Percentiles rank a stretch among this genome's conserved stretches.
Conservation (phyloP, 495 filamentous ascomycete species). For the Neurospora sp. region DNA sequence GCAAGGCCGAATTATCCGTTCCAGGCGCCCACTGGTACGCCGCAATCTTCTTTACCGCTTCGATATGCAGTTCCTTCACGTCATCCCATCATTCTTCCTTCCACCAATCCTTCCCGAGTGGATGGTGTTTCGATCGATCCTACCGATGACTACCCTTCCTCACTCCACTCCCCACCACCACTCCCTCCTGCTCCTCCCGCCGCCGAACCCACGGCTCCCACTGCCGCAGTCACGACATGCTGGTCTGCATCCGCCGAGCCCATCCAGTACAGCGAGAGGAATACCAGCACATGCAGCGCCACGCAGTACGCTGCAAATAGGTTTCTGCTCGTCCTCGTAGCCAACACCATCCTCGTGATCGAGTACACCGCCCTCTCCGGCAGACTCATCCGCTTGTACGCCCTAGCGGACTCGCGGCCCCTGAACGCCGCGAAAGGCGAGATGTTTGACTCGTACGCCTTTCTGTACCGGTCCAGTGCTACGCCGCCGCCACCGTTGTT, state of each 20-base stretch:
- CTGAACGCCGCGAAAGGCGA: slow-evolving; percentile 93
- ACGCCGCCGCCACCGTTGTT: slow-evolving; percentile 32
- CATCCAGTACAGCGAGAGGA: slow-evolving; percentile 77
- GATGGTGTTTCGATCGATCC: background rate
- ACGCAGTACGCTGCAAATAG: slow-evolving; percentile 93
- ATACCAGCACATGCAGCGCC: slow-evolving; percentile 76
- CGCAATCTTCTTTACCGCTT: background rate
- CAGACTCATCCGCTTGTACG: slow-evolving; percentile 90
- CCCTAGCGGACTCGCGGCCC: slow-evolving; percentile 79
- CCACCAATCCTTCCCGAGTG: background rate
- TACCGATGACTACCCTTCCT: slow-evolving; percentile 29
- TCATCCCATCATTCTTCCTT: background rate
- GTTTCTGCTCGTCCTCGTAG: slow-evolving; percentile 82
- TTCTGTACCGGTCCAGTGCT: slow-evolving; percentile 77
- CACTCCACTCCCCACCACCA: slow-evolving; percentile 20
- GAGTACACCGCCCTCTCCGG: slow-evolving; percentile 87
- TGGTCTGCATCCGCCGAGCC: slow-evolving; percentile 43
- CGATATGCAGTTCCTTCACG: background rate
- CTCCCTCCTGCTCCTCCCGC: slow-evolving; percentile 11
- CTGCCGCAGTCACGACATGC: slow-evolving; percentile 15
- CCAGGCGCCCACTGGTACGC: background rate
- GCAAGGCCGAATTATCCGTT: background rate
- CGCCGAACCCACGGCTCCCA: slow-evolving; percentile 12
- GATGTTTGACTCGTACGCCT: slow-evolving; percentile 88
- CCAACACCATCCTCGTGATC: slow-evolving; percentile 80